Evolutionary conservation across 768 basidiomycete species (phyloP), one percentile per base, ranked within the genome.

Genomic region (Cystobasidium ongulense): DNA sequence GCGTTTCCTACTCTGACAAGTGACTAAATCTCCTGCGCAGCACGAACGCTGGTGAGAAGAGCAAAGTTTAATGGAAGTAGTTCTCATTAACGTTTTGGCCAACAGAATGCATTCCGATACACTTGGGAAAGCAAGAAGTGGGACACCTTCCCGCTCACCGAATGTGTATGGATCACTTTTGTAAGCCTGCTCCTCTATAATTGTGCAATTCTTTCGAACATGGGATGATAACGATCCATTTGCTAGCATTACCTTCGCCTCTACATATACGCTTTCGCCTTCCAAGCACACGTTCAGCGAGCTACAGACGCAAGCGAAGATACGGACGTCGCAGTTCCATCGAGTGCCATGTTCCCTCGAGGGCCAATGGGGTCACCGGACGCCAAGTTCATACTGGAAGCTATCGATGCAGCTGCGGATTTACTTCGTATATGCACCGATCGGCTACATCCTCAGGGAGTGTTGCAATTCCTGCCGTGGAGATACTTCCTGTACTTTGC

Each of bases 331-430:
- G 72, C 70, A 11, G 75, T 67, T 21, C 54, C 67, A n/a, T 73
- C 75, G 4, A 72, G 54, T 4, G 43, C 63, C 17, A 23, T 59
- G 66, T 78, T 78, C 63, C 75, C 76, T 2, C 63, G 57, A n/a
- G 77, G 77, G 0, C 29, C 72, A 39, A 68, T 74, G 0, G 75
- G 67, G 3, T 65, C 50, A 13, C 77, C 77, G 0, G 77, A 78
- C 39, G 74, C 76, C 5, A 76, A 75, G 39, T 78, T 76, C 63
- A 78, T 78, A 52, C 52, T 78, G 38, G 76, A 78, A 63, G 68
- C 72, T 17, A 76, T 78, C 29, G 77, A 76, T 50, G 76, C 77
- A 11, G 77, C 77, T 13, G 62, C 70, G 0, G 76, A 78, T 62
- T 63, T 78, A 2, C 59, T 78, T 39, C 64, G 71, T 23, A 70